A percentile compares a stretch with the other conserved stretches of the same genome.
Evolutionary conservation across 2,329 filamentous ascomycete species (phyloP).

Genomic region (Diaporthe helianthi): DNA sequence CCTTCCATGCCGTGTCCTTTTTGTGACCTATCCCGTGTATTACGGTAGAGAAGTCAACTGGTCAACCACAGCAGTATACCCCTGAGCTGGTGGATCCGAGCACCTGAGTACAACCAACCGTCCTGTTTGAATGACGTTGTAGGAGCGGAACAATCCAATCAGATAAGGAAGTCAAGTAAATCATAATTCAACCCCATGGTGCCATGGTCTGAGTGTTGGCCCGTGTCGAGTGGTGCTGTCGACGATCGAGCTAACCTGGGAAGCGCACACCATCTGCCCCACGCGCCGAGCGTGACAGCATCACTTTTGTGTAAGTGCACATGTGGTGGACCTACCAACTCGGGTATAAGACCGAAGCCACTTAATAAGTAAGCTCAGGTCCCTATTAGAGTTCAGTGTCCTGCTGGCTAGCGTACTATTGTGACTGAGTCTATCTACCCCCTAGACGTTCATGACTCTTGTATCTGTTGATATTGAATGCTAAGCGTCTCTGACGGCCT

Average conservation of each 20-base stretch:
- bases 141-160: background rate
- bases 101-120: background rate
- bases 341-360: no score
- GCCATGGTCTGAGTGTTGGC: background rate
- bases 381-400: background rate
- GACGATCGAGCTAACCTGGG: background rate
- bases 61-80: no score
- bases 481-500: no score
- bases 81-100: slow-evolving; percentile 1
- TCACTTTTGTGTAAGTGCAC: background rate
- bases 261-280: background rate
- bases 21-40: background rate
- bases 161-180: background rate
- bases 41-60: no score
- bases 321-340: background rate
- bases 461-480: background rate
- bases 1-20: slow-evolving; percentile 1
- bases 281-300: background rate
- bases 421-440: background rate
- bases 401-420: background rate
- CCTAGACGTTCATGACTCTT: background rate
- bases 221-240: background rate
- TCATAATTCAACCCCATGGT: background rate
- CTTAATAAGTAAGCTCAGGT: no score
- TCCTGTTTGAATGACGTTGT: slow-evolving; percentile 11